Conservation (phyloP, 148 eudicot species). For the Cornus florida region DNA sequence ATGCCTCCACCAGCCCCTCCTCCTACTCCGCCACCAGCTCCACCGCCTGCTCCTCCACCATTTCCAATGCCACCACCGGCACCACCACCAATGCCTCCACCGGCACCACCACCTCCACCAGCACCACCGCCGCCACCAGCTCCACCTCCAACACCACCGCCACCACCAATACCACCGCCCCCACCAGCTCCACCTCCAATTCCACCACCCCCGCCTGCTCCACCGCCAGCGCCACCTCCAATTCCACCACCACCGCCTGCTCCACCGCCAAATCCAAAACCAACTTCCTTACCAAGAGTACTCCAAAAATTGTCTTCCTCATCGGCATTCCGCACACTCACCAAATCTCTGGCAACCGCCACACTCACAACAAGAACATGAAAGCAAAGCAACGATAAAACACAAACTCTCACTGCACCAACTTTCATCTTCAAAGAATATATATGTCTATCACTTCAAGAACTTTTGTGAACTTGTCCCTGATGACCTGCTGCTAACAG, state of each 20-base stretch:
- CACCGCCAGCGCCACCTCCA: too few relatives aligned
- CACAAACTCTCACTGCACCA: not conserved
- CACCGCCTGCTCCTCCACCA: not conserved
- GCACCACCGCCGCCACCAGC: too few relatives aligned
- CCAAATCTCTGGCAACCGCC: conserved; percentile 1
- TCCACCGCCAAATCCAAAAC: not conserved
- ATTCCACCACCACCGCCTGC: not conserved
- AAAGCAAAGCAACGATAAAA: not conserved
- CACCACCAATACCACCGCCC: too few relatives aligned
- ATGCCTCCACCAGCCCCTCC: not conserved
- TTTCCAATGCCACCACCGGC: not conserved
- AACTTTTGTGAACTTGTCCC: too few relatives aligned
- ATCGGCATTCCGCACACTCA: not conserved
- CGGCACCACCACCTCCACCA: not conserved
- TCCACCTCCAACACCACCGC: too few relatives aligned
- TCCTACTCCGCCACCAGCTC: not conserved
- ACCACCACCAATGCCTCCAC: not conserved
- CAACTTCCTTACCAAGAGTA: not conserved
- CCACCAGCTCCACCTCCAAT: too few relatives aligned
- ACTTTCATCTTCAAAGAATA: not conserved
- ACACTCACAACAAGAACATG: conserved; percentile 3
- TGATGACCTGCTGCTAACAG: too few relatives aligned
- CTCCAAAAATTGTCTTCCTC: not conserved
- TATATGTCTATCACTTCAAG: not conserved
- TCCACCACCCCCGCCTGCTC: too few relatives aligned